Evolutionary conservation across 177 flowering plant species (phyloP), one percentile per base, ranked within the genome.

Genomic region (Vitis hybrid): DNA sequence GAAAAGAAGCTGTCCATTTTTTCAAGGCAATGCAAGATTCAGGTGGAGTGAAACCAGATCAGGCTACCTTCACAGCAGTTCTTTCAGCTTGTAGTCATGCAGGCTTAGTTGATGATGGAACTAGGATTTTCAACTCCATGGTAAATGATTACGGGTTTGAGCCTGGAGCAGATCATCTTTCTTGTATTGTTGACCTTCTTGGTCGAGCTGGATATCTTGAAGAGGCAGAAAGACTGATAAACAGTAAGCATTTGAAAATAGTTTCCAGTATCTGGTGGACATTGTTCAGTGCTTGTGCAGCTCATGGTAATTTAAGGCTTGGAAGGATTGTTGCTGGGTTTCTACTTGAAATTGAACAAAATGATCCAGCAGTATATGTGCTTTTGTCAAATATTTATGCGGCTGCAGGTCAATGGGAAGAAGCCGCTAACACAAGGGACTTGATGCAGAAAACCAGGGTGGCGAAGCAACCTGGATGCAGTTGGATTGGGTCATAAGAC

Each of bases 21-120:
- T 90, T 82, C 59, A 63, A 79, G 78, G 69, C 69, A 59, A 80
- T 86, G 89, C 80, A 77, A 64, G 53, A 75, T 68, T 77, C 68
- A 19, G 17, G 69, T 47, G 59, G 38, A 44, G 50, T 75, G 33
- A 74, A 73, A 66, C 92, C 88, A 19, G 92, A 88, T 76, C 65
- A 78, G 55, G 83, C 88, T 65, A 87, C 92, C 19, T 83, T 90
- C 66, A 84, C 87, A 22, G 79, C 86, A 44, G 77, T 90, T 73
- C 90, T 90, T 59, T 84, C 89, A 20, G 94, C 90, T 66, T 88
- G 90, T 73, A 85, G 90, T 73, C 90, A 82, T 69, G 75, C 90
- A 22, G 92, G 90, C 58, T 77, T 90, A 76, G 80, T 90, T 49
- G 71, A 80, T 60, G 84, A 86, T 24, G 91, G 86, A 13, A 52